Base-by-base conservation (phyloP, 2,329 filamentous ascomycete genomes). In the Aspergillus novoparasiticus region DNA sequence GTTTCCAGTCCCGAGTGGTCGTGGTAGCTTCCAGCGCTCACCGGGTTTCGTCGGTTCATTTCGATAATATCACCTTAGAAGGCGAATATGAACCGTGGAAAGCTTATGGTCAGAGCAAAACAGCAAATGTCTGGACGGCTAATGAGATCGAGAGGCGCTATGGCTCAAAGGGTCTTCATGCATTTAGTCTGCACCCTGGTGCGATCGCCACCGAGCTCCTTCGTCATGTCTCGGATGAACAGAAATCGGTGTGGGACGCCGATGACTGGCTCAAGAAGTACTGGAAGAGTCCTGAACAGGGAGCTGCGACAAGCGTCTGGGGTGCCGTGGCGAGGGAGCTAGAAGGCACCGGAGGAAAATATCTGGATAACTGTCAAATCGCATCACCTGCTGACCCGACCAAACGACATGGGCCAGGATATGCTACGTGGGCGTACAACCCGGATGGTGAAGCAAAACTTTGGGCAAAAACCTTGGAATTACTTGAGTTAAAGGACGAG, bases 141-240 rank as follows among this genome's bases (percentile, higher is more conserved):
- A 84, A 82, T 64, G 78, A 84, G 59, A 76, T 86, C 30, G 83
- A 86, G 48, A 77, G 83, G 1, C 76, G 76, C 1, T 86, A 84
- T 64, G 81, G 79, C 4, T 26, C 71, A 0, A 66, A 74, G 5
- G 79, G 81, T 3, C 66, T 87, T 0, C 82, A 83, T 61, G 82
- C 77, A 0, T 71, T 75, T 19, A 76, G 76, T 19, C 63, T 84
- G 8, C 80, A 84, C 62, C 85, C 84, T 0, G 84, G 85, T 16
- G 39, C 57, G 12, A 60, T 59, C 16, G 63, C 58, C 16, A 54
- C 63, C 10, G 58, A 55, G 16, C 46, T 65, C n/a, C 46, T 43
- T 10, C 55, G 58, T 6, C 41, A 63, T 48, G 39, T 59, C 6
- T 46, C 57, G 5, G 48, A 54, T 23, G 57, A 61, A 19, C 51